Conservation (phyloP, 2,329 filamentous ascomycete species). For the Claviceps africana region DNA sequence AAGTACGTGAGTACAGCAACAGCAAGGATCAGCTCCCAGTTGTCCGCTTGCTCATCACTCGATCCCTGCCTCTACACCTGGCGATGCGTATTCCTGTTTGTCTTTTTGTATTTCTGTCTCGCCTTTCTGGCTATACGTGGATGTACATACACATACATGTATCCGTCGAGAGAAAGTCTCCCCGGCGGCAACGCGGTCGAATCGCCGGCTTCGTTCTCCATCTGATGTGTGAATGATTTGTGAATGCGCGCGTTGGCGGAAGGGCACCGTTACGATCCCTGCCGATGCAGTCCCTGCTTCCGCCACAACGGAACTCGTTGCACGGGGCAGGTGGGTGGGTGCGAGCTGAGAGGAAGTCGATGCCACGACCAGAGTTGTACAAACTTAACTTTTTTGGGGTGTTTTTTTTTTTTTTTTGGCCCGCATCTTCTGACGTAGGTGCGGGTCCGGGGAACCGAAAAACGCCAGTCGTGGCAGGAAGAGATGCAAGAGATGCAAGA, state of each 20-base stretch:
- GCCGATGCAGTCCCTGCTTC: not conserved
- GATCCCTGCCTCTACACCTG: not conserved
- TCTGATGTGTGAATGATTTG: not conserved
- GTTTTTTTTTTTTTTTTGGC: not conserved
- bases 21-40: not conserved
- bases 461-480: no score
- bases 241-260: not conserved
- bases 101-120: not conserved
- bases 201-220: not conserved
- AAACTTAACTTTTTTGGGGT: no score
- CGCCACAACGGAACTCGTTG: conserved; percentile 3
- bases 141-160: not conserved
- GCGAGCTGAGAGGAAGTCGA: not conserved
- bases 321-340: not conserved
- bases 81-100: not conserved
- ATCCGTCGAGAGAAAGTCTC: not conserved
- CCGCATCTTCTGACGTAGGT: no score
- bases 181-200: not conserved
- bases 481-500: no score
- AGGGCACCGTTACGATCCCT: not conserved
- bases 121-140: not conserved
- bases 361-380: not conserved
- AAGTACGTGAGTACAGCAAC: not conserved
- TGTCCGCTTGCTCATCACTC: not conserved
- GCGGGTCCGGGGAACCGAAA: no score